Percentiles rank a stretch among this genome's conserved stretches.
Conservation (phyloP, 805 yeast genomes). For the Hanseniaspora clermontiae region DNA sequence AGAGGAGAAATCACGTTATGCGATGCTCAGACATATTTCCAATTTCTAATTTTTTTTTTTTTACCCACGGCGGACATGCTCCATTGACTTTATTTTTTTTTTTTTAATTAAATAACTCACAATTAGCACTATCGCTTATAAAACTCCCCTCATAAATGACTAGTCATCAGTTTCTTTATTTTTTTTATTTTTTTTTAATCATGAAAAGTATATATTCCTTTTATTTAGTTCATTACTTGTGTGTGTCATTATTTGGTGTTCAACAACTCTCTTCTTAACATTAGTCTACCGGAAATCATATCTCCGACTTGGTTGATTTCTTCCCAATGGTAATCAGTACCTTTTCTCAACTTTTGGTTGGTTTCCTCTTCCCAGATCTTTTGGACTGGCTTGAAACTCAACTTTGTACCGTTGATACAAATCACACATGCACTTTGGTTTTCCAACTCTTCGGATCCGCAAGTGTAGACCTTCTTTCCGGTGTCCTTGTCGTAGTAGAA, state of each 20-base stretch:
- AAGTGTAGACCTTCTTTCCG: slow-evolving; percentile 37
- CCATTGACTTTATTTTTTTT: no score
- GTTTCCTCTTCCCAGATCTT: slow-evolving; percentile 50
- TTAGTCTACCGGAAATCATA: slow-evolving; percentile 58
- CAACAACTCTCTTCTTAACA: slow-evolving; percentile 34
- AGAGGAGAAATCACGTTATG: no score
- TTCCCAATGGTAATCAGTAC: slow-evolving; percentile 57
- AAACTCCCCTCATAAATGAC: no score
- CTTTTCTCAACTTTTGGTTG: slow-evolving; percentile 50
- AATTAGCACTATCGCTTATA: no score
- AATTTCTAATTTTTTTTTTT: no score
- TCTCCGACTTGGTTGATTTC: slow-evolving; percentile 47
- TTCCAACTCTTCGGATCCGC: slow-evolving; percentile 27
- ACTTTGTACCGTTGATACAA: slow-evolving; percentile 56
- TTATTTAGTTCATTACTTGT: background rate
- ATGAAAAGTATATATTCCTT: background rate
- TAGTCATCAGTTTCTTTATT: no score
- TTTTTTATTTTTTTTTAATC: no score
- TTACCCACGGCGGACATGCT: no score
- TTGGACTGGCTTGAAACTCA: slow-evolving; percentile 45
- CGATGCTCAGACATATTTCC: no score
- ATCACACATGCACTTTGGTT: slow-evolving; percentile 44
- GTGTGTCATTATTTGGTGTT: slow-evolving; percentile 13
- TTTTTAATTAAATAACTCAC: no score
- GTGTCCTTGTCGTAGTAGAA: slow-evolving; percentile 34